phyloP scores from a whole-genome alignment of 2,329 filamentous ascomycete species.

The Scedosporium dehoogii region DNA sequence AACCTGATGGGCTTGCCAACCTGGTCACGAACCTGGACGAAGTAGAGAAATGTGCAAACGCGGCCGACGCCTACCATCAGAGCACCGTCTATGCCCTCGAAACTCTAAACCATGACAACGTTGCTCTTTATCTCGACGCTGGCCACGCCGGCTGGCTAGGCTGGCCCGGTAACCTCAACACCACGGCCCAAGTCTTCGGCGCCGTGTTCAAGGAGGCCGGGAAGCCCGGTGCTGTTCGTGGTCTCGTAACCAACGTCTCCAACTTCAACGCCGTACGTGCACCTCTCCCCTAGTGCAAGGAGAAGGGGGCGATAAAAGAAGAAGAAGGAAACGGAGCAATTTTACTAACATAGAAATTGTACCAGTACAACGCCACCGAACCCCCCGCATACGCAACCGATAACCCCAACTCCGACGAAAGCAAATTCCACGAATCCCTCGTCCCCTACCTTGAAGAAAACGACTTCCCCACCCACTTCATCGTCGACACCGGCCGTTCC shows the following conservation, averaged over 20 bases:
- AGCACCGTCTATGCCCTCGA: constrained; percentile 41
- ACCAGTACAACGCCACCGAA: constrained; percentile 25
- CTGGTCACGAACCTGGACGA: constrained; percentile 45
- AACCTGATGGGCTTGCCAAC: constrained; percentile 51
- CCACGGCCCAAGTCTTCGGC: constrained; percentile 36
- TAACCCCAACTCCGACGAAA: constrained; percentile 42
- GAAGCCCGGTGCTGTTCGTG: constrained; percentile 38
- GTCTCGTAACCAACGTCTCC: constrained; percentile 47
- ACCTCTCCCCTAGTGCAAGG: too few relatives aligned
- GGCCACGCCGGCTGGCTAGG: constrained; percentile 51
- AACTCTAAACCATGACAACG: constrained; percentile 43
- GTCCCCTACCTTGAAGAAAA: constrained; percentile 45
- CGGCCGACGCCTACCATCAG: constrained; percentile 37
- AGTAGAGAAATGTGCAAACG: constrained; percentile 33
- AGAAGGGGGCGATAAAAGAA: too few relatives aligned
- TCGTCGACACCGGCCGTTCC: constrained; percentile 29
- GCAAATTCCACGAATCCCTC: constrained; percentile 53
- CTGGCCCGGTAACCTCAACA: constrained; percentile 42
- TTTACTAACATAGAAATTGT: background rate
- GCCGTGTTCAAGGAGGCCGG: constrained; percentile 39
- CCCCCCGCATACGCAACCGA: constrained; percentile 34
- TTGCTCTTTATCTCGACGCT: constrained; percentile 48
- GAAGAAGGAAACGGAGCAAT: background rate
- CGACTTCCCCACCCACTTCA: constrained; percentile 35
- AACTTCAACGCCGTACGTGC: constrained; percentile 38